Evolutionary conservation across 495 filamentous ascomycete species (phyloP), one percentile per base, ranked within the genome.

Genomic region (Aspergillus leporis): DNA sequence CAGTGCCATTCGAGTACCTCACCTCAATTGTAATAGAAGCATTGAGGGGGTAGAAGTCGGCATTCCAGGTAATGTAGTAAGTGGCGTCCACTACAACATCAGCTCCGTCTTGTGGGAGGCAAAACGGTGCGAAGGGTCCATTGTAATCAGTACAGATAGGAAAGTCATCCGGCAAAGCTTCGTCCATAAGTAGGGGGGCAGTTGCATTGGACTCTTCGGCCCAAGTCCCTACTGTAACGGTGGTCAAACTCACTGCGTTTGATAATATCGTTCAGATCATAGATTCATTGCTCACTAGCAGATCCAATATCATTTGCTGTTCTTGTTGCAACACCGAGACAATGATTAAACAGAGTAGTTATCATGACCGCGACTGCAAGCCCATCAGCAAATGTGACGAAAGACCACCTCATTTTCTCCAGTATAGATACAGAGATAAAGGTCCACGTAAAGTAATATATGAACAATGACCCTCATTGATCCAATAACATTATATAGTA

Each of bases 141-240:
- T 67, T 25, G 12, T 60, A 31, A 31, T 67, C 60, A 30, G 68
- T 69, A 46, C 75, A 77, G 18, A 68, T 34, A 6, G 73, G 70
- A 49, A 77, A 76, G 21, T 62, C 70, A 21, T 60, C 66, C 87
- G 2, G 86, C 87, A 74, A 93, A 91, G 62, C 86, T 87, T 32
- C 30, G 16, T 45, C 38, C 6, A 50, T 54, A 0, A 22, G 53
- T 9, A 25, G 10, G 16, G 43, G n/a, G 32, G 22, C 32, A 30
- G 47, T 62, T 21, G 22, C 34, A 13, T 56, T 56, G 22, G 56
- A 57, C 12, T 47, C 46, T 38, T 59, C 53, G 1, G 9, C 23
- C 36, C 9, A 23, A 7, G 1, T 19, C 19, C 7, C 19, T n/a
- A 47, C 18, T 23, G 6, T 47, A 13, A 23, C 13, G 5, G 21